A percentile compares a stretch with the other conserved stretches of the same genome.
Evolutionary conservation across 805 yeast species (phyloP).

Genomic region (Spathaspora boniae): DNA sequence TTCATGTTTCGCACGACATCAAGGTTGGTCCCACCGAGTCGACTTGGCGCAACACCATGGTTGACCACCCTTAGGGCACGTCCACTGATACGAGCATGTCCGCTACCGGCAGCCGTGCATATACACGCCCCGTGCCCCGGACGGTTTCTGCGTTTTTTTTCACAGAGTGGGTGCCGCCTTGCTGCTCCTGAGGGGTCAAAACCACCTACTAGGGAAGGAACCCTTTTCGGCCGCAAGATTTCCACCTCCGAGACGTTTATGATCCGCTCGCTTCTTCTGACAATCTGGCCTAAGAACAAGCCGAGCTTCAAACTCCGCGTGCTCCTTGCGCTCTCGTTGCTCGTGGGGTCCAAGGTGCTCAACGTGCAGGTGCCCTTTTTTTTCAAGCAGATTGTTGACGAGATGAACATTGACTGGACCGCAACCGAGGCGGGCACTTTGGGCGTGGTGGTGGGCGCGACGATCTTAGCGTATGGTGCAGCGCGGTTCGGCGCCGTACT

Average conservation of each 20-base stretch:
- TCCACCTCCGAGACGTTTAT: conserved; percentile 50
- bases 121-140: no score
- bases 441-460: conserved; percentile 60
- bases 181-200: conserved; percentile 1
- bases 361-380: conserved; percentile 96
- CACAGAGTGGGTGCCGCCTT: no score
- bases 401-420: conserved; percentile 88
- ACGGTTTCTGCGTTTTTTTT: no score
- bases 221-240: conserved; percentile 26
- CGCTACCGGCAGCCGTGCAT: no score
- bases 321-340: conserved; percentile 63
- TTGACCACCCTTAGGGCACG: no score
- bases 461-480: conserved; percentile 84
- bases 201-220: neutral
- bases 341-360: conserved; percentile 76
- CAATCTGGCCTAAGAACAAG: conserved; percentile 80
- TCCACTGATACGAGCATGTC: no score
- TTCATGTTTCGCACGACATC: no score
- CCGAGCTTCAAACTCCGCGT: conserved; percentile 70
- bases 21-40: no score
- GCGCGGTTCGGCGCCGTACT: conserved; percentile 93
- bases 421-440: conserved; percentile 56
- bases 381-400: conserved; percentile 81
- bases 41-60: no score
- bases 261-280: conserved; percentile 58